A percentile compares a stretch with the other conserved stretches of the same genome.
phyloP scores from a whole-genome alignment of 1,139 yeast genomes.

The Zygosaccharomyces pseudobailii region DNA sequence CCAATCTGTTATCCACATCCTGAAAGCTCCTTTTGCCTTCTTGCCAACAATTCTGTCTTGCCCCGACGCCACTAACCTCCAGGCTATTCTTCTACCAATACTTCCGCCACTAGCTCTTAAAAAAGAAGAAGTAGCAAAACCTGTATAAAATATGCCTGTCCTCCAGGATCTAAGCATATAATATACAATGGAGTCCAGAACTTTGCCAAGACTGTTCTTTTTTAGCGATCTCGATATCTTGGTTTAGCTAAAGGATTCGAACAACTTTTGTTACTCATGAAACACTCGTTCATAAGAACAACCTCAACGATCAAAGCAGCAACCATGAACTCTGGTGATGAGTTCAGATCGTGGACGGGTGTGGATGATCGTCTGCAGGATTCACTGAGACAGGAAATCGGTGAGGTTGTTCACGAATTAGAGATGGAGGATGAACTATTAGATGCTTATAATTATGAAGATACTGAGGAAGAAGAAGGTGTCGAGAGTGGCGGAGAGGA shows the following conservation, averaged over 20 bases:
- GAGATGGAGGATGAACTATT: not conserved
- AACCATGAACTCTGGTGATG: conserved; percentile 3
- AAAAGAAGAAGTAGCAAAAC: not conserved
- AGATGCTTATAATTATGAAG: conserved; percentile 8
- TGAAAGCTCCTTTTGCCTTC: not conserved
- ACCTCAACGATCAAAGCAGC: not conserved
- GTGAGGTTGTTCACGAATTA: not conserved
- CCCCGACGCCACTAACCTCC: not conserved
- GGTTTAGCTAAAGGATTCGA: not conserved
- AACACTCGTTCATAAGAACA: not conserved
- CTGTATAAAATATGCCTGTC: not conserved
- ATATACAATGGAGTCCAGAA: not conserved
- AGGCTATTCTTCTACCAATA: not conserved
- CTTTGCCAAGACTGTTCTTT: not conserved
- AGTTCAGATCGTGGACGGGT: not conserved
- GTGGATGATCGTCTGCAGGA: not conserved
- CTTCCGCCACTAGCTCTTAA: not conserved
- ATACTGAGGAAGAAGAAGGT: conserved; percentile 6
- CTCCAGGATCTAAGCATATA: not conserved
- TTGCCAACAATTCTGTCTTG: not conserved
- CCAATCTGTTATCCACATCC: conserved; percentile 9
- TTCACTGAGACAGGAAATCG: conserved; percentile 1
- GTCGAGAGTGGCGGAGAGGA: conserved; percentile 2
- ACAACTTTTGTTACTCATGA: not conserved
- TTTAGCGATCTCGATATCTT: not conserved